Conservation (phyloP, 225 moss, liverwort and hornwort genomes). For the Polytrichum commune region DNA sequence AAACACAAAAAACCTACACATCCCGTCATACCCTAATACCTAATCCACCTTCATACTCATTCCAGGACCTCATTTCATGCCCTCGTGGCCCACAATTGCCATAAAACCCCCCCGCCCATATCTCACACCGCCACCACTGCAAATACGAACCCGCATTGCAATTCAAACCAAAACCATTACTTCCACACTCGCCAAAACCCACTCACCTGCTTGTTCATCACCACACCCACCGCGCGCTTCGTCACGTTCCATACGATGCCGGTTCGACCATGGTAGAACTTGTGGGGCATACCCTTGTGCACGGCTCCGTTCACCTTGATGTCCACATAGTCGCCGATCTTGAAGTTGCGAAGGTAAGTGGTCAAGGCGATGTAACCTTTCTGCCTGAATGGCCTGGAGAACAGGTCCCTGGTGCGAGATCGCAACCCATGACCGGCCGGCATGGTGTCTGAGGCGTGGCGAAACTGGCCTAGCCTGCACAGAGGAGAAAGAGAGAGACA, state of each 20-base stretch:
- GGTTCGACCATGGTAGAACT: conserved; percentile 60
- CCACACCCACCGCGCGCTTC: conserved; percentile 55
- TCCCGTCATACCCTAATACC: neutral
- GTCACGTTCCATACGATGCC: conserved; percentile 60
- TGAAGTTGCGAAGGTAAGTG: conserved; percentile 51
- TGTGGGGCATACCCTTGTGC: conserved; percentile 62
- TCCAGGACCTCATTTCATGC: neutral
- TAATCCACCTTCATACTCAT: neutral
- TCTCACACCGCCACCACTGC: too few relatives aligned
- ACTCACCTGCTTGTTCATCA: conserved; percentile 60
- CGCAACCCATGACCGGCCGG: conserved; percentile 63
- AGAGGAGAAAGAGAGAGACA: neutral
- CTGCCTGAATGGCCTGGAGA: conserved; percentile 51
- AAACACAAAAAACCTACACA: too few relatives aligned
- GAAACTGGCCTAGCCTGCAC: neutral
- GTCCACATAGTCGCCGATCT: conserved; percentile 57
- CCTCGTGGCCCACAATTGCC: neutral
- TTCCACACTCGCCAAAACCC: neutral
- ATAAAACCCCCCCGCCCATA: neutral
- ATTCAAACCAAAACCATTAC: neutral
- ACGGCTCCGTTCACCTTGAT: conserved; percentile 62
- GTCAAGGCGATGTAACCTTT: conserved; percentile 57
- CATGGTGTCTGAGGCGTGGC: conserved; percentile 30
- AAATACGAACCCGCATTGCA: neutral
- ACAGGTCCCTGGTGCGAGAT: conserved; percentile 59